A percentile compares a stretch with the other conserved stretches of the same genome.
Conservation (phyloP, 192 early-diverging fungal genomes). For the Rhizophagus clarus region DNA sequence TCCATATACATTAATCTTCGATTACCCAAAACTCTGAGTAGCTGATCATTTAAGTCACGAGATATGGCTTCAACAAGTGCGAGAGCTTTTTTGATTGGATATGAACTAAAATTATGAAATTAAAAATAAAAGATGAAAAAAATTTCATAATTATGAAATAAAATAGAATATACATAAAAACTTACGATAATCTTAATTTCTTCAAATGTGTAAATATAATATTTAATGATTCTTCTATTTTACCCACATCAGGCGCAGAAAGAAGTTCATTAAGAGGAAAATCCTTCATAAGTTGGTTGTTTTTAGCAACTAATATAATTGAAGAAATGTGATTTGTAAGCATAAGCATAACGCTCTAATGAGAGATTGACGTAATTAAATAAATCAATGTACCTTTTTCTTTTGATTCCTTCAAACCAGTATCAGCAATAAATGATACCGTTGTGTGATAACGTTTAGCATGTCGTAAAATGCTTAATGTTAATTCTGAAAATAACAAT, state of each 20-base stretch:
- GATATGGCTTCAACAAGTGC: constrained; percentile 95
- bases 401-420: constrained; percentile 91
- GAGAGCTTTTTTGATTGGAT: constrained; percentile 88
- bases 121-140: background rate
- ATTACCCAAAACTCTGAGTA: constrained; percentile 84
- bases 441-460: constrained; percentile 99
- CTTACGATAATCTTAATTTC: constrained; percentile 90
- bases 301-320: constrained; percentile 68
- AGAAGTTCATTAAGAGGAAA: constrained; percentile 98
- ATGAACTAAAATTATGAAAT: constrained; percentile 51
- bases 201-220: constrained; percentile 95
- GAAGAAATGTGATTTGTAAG: background rate
- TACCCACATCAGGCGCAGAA: constrained; percentile 88
- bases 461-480: constrained; percentile 90
- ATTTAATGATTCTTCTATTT: constrained; percentile 73
- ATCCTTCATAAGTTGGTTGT: constrained; percentile 98
- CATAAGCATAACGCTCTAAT: background rate
- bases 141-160: too few species aligned
- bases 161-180: too few species aligned
- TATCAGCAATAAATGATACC: constrained; percentile 96
- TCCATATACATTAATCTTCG: constrained; percentile 93
- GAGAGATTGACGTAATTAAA: background rate
- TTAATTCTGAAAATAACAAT: constrained; percentile 59
- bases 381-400: constrained; percentile 62
- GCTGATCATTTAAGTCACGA: constrained; percentile 90